Conservation (phyloP, 1,284 basidiomycete species). For the Naganishia sp. region DNA sequence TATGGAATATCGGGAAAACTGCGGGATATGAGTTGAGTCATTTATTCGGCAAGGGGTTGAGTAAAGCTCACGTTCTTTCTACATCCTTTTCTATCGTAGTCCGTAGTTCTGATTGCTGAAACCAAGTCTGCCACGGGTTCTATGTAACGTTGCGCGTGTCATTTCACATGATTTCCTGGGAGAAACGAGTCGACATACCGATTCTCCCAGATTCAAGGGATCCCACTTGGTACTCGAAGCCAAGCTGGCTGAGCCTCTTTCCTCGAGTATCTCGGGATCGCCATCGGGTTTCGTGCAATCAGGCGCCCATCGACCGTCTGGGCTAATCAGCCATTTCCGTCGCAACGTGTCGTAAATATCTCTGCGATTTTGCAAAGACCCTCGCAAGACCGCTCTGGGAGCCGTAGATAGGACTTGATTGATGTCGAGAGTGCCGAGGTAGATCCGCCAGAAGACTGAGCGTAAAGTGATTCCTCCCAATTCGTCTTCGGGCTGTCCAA, state of each 20-base stretch:
- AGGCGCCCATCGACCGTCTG: conserved; percentile 56
- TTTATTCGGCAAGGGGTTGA: not conserved
- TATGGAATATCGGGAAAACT: conserved; percentile 89
- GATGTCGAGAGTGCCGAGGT: conserved; percentile 25
- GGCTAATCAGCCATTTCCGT: conserved; percentile 53
- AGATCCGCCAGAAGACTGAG: conserved; percentile 30
- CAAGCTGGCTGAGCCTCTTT: not conserved
- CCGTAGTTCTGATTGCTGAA: conserved; percentile 77
- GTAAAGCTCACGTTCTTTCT: conserved; percentile 72
- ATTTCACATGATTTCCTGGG: conserved; percentile 17
- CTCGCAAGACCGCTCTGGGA: not conserved
- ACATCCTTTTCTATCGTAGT: conserved; percentile 88
- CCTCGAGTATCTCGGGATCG: not conserved
- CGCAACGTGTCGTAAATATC: conserved; percentile 48
- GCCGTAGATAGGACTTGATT: conserved; percentile 9
- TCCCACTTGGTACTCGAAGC: conserved; percentile 60
- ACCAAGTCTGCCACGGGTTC: conserved; percentile 94
- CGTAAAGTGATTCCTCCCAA: conserved; percentile 28
- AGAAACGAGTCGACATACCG: conserved; percentile 58
- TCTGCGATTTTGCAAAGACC: conserved; percentile 8
- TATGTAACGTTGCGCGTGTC: conserved; percentile 43
- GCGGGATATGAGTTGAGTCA: conserved; percentile 12
- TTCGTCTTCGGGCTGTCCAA: conserved; percentile 29
- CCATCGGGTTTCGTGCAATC: conserved; percentile 51
- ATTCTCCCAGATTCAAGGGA: conserved; percentile 78